Evolutionary conservation across 2,329 filamentous ascomycete species (phyloP), one percentile per base, ranked within the genome.

Genomic region (Cercospora sp.): DNA sequence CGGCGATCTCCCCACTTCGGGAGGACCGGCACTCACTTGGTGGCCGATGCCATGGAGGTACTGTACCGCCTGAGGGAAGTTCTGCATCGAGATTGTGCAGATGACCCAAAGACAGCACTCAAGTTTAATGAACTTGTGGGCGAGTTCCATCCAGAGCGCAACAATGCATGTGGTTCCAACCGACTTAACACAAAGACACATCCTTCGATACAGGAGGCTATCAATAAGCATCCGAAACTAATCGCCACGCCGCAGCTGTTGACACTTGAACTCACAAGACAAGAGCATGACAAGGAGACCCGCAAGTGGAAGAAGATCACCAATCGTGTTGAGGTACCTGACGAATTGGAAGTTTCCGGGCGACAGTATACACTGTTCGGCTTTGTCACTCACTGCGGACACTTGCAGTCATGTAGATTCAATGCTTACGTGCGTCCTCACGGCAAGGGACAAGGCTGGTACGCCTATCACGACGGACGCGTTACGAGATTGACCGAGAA

Each of bases 401-500:
- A 83, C 53, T 83, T 88, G 16, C 85, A 85, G 21, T 89, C 86
- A 5, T 84, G 84, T 59, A 82, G 85, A 43, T 89, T 88, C 78
- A 86, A 87, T 71, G 84, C 85, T n/a, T 84, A 88, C 37, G 77
- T 90, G 59, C 83, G 87, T 32, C 88, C 88, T 0, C 81, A 82
- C 55, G 87, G 87, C 2, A 83, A 84, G 5, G 83, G 82, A 9
- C 81, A 83, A 8, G 84, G 82, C 57, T 90, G 88, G 88, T 85
- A 89, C 65, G 83, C 82, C 37, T 89, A 88, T 70, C 83, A 86
- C 34, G 71, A 74, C 70, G 83, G 82, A 57, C 79, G 78, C 65
- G 86, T 89, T 34, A 83, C 82, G 62, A 86, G 86, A 55, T 77
- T 88, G 67, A 89, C 87, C 0, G 81, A 81, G 43, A 86, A 85